Conservation (phyloP, 106 monocot genomes). For the Iris macrosiphon region DNA sequence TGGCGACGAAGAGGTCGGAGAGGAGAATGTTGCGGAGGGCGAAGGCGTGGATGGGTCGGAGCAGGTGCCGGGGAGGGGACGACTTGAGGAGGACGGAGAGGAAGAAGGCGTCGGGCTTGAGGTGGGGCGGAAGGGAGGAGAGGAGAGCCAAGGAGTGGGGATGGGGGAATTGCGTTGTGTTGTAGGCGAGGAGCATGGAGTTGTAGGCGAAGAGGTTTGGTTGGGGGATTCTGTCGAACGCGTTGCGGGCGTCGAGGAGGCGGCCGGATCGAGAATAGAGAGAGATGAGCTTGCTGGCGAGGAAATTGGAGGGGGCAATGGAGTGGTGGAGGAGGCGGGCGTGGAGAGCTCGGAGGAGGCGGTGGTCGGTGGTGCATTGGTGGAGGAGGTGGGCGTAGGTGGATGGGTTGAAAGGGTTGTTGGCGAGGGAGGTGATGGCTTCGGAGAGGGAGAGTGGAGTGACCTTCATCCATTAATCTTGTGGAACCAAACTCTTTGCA, state of each 20-base stretch:
- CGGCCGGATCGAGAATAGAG: constrained; percentile 30
- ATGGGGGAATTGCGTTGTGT: too few relatives aligned
- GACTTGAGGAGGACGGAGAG: constrained; percentile 40
- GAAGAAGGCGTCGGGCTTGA: constrained; percentile 39
- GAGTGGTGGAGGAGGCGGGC: constrained; percentile 27
- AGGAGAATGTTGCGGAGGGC: constrained; percentile 10
- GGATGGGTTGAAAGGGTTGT: neutral
- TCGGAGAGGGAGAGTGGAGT: neutral
- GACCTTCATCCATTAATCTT: constrained; percentile 19
- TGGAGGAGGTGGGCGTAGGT: constrained; percentile 27
- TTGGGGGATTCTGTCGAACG: constrained; percentile 36
- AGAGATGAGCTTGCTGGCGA: constrained; percentile 36
- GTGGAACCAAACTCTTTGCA: too few relatives aligned
- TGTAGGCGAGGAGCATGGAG: constrained; percentile 38
- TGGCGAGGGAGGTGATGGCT: neutral
- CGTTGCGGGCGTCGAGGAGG: constrained; percentile 22
- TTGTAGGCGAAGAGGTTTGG: constrained; percentile 46
- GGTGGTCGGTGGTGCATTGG: constrained; percentile 18
- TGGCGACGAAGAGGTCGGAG: constrained; percentile 30
- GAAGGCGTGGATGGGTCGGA: constrained; percentile 19
- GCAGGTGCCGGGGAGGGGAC: constrained; percentile 2
- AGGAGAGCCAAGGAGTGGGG: constrained; percentile 20
- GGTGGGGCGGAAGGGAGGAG: constrained; percentile 12
- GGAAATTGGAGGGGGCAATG: constrained; percentile 33
- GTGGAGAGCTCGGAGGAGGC: constrained; percentile 26